Conservation (phyloP, 1,139 yeast genomes). For the Citeromyces hawaiiensis region DNA sequence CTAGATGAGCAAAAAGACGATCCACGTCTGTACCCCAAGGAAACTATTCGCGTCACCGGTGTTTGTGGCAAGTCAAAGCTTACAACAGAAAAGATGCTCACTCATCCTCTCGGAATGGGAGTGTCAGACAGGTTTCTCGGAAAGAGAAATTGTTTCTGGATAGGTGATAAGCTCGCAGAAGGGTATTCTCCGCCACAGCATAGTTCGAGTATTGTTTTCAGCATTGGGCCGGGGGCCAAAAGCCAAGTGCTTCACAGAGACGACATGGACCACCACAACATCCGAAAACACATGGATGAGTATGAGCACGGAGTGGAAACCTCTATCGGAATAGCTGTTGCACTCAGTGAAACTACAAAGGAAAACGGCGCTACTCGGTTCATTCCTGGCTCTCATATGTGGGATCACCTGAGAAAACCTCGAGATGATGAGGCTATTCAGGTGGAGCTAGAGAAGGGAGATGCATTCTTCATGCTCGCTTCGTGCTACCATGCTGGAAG, state of each 20-base stretch:
- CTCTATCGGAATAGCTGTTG: conserved; percentile 12
- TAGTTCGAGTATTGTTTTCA: conserved; percentile 16
- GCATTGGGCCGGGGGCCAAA: conserved; percentile 17
- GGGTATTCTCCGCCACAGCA: conserved; percentile 13
- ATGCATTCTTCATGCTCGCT: conserved; percentile 17
- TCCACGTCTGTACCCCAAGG: conserved; percentile 11
- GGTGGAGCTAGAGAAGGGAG: conserved; percentile 17
- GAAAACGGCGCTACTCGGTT: conserved; percentile 17
- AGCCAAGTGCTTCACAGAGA: conserved; percentile 15
- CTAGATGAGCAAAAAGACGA: conserved; percentile 7
- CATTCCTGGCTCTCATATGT: conserved; percentile 16
- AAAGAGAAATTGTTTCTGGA: conserved; percentile 12
- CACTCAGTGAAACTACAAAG: conserved; percentile 12
- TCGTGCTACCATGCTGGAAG: conserved; percentile 17
- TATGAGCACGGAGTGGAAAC: conserved; percentile 12
- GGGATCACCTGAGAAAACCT: conserved; percentile 17
- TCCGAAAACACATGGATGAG: conserved; percentile 8
- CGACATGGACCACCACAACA: conserved; percentile 14
- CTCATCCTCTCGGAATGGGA: conserved; percentile 9
- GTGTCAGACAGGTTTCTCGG: conserved; percentile 10
- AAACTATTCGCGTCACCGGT: conserved; percentile 13
- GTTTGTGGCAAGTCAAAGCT: conserved; percentile 12
- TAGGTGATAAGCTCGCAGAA: conserved; percentile 11
- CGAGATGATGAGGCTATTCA: conserved; percentile 12
- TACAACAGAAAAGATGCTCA: conserved; percentile 10